Base-by-base conservation (phyloP, 1,284 basidiomycete genomes). In the Kwoniella shivajii region DNA sequence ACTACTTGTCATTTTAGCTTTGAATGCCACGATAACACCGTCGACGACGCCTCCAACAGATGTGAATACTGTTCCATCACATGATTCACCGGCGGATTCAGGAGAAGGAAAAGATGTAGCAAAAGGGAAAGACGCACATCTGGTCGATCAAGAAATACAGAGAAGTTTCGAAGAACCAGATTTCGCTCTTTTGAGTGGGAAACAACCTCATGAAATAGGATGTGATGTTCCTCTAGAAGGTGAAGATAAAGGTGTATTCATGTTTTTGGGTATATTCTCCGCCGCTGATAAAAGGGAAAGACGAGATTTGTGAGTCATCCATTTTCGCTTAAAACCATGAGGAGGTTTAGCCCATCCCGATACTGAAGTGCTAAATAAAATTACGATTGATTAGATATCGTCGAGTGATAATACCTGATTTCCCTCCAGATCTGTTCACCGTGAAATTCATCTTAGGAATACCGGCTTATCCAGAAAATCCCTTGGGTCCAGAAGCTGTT, bases 131-230 rank as follows among this genome's bases (percentile, higher is more conserved):
- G 69, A 72, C 46, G 72, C 62, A 20, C 66, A 67, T 59, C 39
- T 70, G 24, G 59, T 65, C 4, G 66, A 72, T 43, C 64, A 68
- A 45, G 69, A 73, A 37, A 65, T 73, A 9, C 69, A 72, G 50
- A 46, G 73, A 30, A 69, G 65, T 51, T 78, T 77, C 46, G 77
- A 78, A 50, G 78, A 78, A 56, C 78, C 78, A 0, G 75, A 78
- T 63, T 79, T 65, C 57, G 68, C 67, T 6, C 59, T 79, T 24
- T 56, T 78, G 46, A 67, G 65, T 36, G 64, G 66, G 10, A 60
- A n/a, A 22, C 77, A 75, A 57, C 78, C 78, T 18, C 68, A 69
- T 56, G 63, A 71, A 59, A 72, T 78, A n/a, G 76, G 76, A 6
- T 78, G 77, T 55, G 72, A 77, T 60, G 66, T 78, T 31, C 68